Evolutionary conservation across 75 land plant species (phyloP), one percentile per base, ranked within the genome.

Genomic region (Larix kaempferi): DNA sequence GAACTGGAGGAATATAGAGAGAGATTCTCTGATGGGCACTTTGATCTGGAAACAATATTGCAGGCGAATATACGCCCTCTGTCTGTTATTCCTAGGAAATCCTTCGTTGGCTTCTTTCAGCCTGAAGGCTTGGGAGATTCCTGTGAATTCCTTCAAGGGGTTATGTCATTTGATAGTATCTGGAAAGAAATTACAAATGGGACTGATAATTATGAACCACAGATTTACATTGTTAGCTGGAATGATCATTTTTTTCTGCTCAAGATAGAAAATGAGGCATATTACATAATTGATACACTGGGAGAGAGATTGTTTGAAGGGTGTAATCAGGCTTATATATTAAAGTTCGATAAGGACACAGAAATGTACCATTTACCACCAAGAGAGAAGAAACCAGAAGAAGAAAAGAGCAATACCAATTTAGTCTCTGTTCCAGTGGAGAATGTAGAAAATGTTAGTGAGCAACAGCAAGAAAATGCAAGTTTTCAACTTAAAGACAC

Each of bases 211-310:
- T 65, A 74, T 55, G 85, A 74, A 12, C 82, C 90, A 19, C 81
- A 75, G 11, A 81, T 96, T 35, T 96, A 94, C 74, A 94, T 96
- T 21, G 85, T 96, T 11, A 94, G 99, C 79, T 96, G 99, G 99
- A 96, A 96, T 64, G 99, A 96, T 82, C 99, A 96, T 59, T 96
- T 96, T 73, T 96, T 96, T 49, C 78, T 96, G 26, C 90, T 96
- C 60, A 96, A 92, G 78, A 89, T 92, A 19, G 99, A 94, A 59
- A 54, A 71, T 4, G 90, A 96, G 37, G 90, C 91, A 13, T 92
- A 82, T 78, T 94, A 94, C 72, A 91, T 96, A 16, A 89, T 96
- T 44, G 99, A 96, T 79, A 96, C 99, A n/a, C 80, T 96, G 35
- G 99, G 99, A 6, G 99, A 96, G 86, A 78, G 99, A 79, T 89